phyloP scores from a whole-genome alignment of 257 asterid species.

The Paraleonurus japonicus region DNA sequence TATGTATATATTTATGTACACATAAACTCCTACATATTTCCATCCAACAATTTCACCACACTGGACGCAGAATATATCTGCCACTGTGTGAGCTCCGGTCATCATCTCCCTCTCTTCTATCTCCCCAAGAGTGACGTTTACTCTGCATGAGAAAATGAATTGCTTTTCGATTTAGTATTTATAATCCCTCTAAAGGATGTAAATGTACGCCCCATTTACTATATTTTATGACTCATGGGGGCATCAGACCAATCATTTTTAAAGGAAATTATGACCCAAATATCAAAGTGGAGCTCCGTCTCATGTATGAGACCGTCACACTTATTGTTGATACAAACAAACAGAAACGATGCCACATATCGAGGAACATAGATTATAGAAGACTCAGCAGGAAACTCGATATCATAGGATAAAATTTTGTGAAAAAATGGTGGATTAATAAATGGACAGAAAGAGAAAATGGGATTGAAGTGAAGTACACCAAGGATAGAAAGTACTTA shows the following conservation, averaged over 20 bases:
- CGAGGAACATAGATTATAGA: slow-evolving; percentile 1
- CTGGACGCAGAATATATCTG: slow-evolving; percentile 66
- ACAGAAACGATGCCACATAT: background rate
- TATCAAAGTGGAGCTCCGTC: background rate
- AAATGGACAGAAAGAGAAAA: background rate
- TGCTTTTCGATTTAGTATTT: background rate
- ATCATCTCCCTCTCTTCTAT: slow-evolving; percentile 72
- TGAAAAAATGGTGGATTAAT: background rate
- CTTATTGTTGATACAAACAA: background rate
- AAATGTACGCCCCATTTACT: background rate
- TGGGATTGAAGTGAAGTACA: background rate
- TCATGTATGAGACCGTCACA: background rate
- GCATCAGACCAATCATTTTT: background rate
- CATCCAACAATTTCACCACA: slow-evolving; percentile 75
- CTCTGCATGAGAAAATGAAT: slow-evolving; percentile 33
- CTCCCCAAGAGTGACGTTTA: slow-evolving; percentile 55
- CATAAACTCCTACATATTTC: slow-evolving; percentile 56
- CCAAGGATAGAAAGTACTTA: slow-evolving; percentile 25
- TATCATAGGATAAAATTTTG: background rate
- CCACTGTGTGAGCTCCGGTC: slow-evolving; percentile 70
- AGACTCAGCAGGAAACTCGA: background rate
- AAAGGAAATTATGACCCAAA: background rate
- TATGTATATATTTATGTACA: background rate
- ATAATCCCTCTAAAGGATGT: background rate
- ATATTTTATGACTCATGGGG: background rate